Base-by-base conservation (phyloP, 192 early-diverging fungal species). In the Coemansia sp. region DNA sequence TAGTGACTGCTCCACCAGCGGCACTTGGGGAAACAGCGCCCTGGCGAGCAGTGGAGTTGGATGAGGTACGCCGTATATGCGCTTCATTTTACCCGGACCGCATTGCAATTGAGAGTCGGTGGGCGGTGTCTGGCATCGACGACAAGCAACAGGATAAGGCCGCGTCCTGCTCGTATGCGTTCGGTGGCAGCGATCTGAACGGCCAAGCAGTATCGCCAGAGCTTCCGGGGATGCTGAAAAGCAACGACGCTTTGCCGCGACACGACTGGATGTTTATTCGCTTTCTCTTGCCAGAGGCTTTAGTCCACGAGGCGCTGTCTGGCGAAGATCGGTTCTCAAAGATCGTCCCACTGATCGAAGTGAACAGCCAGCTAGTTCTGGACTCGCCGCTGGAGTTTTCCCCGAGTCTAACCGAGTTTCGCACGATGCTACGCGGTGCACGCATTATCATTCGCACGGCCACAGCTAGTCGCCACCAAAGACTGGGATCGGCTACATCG, bases 361-460 rank as follows among this genome's bases (percentile, higher is more conserved):
- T 75, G 38, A 70, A 69, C 68, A 73, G 68, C 47, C 68, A 63
- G 22, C 55, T 73, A 1, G 61, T 69, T 43, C 41, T 64, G 36
- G 78, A 75, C n/a, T 36, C 50, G 38, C 62, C 73, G 3, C 41
- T 50, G 16, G 73, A 62, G 8, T 62, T 38, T 20, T 38, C 55
- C 62, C 78, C 78, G 5, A 39, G 44, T 11, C 62, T 78, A 20
- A n/a, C 43, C 10, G 76, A 83, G 64, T 83, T 83, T 39, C 66
- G 73, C 16, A 43, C 46, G 12, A 83, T 83, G 80, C 66, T 83
- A 29, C 72, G 69, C 9, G 76, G 76, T 9, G 71, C 80, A 1
- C 72, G 73, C n/a, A 49, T 83, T 22, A 65, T 68, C 8, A 60
- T 77, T 20, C 80, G 80, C 9, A 53, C 66, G 6, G 64, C 64